Evolutionary conservation across 1,284 basidiomycete species (phyloP).

Genomic region (Ceratobasidium sp.): DNA sequence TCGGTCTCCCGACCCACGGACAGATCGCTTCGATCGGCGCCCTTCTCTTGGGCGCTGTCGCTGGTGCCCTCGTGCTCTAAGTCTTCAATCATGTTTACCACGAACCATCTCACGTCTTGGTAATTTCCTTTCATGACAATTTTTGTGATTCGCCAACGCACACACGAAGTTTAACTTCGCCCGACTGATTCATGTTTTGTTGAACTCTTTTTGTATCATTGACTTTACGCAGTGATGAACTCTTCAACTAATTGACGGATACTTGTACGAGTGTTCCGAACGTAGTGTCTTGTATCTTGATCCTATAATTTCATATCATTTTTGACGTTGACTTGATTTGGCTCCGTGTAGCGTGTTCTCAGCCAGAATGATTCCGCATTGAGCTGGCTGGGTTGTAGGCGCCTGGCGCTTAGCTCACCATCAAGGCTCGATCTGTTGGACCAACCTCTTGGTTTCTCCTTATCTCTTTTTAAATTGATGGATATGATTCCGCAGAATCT

Average conservation of each 20-base stretch:
- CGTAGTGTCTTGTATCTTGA: slow-evolving; percentile 12
- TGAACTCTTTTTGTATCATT: slow-evolving; percentile 32
- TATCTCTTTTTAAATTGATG: no score
- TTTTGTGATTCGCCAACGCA: background rate
- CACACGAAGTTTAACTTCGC: slow-evolving; percentile 18
- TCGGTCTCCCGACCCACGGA: slow-evolving; percentile 14
- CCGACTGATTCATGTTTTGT: background rate
- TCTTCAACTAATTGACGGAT: slow-evolving; percentile 31
- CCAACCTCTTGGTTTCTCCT: no score
- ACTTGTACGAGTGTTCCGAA: slow-evolving; percentile 32
- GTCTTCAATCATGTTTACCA: background rate
- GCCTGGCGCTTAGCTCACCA: no score
- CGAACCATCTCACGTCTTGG: slow-evolving; percentile 2
- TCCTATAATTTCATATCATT: slow-evolving; percentile 35
- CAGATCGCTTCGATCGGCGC: slow-evolving; percentile 37
- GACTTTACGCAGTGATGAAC: background rate
- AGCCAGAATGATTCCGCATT: no score
- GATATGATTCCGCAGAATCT: no score
- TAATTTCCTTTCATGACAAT: background rate
- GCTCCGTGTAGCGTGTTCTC: no score
- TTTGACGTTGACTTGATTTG: background rate
- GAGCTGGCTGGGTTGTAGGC: no score
- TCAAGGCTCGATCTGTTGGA: no score
- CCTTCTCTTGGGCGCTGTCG: slow-evolving; percentile 20
- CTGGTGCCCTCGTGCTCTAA: slow-evolving; percentile 43